Evolutionary conservation across 139 green algal species (phyloP).

Genomic region (Choricystis sp.): DNA sequence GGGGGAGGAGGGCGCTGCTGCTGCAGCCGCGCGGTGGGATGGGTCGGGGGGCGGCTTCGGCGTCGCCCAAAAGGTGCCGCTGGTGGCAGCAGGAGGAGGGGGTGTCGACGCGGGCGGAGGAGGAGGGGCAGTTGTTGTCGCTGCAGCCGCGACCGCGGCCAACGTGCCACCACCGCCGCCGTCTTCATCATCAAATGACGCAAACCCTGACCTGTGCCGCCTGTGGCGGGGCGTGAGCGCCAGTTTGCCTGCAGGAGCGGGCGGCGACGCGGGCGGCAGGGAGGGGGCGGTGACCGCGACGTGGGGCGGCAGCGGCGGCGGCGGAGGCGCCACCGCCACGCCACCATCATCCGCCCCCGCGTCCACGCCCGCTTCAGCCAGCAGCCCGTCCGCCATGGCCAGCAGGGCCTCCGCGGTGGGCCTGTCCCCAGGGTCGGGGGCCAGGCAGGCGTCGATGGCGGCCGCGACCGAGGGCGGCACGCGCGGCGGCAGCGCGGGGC

Average conservation of each 20-base stretch:
- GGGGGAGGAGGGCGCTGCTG: background rate
- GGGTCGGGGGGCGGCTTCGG: background rate
- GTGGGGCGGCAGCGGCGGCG: background rate
- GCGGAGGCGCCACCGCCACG: background rate
- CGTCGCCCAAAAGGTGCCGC: background rate
- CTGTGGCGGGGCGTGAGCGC: background rate
- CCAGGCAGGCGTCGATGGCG: background rate
- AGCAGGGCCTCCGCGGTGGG: background rate
- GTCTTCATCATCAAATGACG: background rate
- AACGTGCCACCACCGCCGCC: background rate
- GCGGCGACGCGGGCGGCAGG: background rate
- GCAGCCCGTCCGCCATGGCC: background rate
- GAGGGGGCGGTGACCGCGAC: too few relatives aligned
- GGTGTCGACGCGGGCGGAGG: too few relatives aligned
- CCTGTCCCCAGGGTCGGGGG: background rate
- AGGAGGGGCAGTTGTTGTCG: too few relatives aligned
- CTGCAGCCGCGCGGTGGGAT: background rate
- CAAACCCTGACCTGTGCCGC: background rate
- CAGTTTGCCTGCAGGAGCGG: background rate
- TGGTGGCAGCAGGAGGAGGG: too few relatives aligned
- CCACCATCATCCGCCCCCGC: background rate
- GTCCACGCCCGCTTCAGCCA: background rate
- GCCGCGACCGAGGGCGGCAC: background rate
- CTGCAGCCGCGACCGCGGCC: background rate
- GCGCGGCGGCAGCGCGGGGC: slow-evolving; percentile 3